These are phyloP conservation scores for Rhodotorula glutinis DNA, from an alignment of 1,284 basidiomycete species.

Conservation along the genomic window DNA sequence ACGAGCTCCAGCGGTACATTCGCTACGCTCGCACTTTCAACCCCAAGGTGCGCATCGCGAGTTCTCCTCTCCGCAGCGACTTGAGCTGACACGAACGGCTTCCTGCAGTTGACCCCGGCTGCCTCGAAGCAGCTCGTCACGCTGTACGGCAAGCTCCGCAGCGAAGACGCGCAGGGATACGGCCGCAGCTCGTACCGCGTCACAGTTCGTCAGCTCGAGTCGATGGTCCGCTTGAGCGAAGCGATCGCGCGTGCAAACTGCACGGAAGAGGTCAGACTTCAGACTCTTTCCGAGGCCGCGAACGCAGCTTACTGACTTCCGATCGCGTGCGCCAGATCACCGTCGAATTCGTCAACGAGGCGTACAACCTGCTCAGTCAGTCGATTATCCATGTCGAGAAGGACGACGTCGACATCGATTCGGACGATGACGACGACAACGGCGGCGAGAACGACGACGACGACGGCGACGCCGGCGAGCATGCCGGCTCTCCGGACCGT, in stretches of 20 bases:
- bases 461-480: slow-evolving; percentile 44
- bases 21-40: slow-evolving; percentile 94
- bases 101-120: slow-evolving; percentile 74
- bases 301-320: not conserved
- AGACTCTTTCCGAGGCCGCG: not conserved
- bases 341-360: slow-evolving; percentile 90
- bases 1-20: slow-evolving; percentile 93
- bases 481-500: slow-evolving; percentile 45
- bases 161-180: slow-evolving; percentile 84
- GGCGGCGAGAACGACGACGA: slow-evolving; percentile 51
- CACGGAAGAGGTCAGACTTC: slow-evolving; percentile 64
- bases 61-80: not conserved
- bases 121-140: slow-evolving; percentile 91
- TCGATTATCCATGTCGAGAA: slow-evolving; percentile 99
- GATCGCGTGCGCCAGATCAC: slow-evolving; percentile 61
- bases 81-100: not conserved
- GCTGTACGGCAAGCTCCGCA: slow-evolving; percentile 87
- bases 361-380: slow-evolving; percentile 86
- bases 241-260: slow-evolving; percentile 97
- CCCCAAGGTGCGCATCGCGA: slow-evolving; percentile 66
- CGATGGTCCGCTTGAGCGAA: slow-evolving; percentile 95
- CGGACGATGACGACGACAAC: slow-evolving; percentile 50
- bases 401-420: slow-evolving; percentile 95
- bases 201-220: slow-evolving; percentile 92
- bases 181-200: slow-evolving; percentile 92